A percentile compares a stretch with the other conserved stretches of the same genome.
phyloP scores from a whole-genome alignment of 495 filamentous ascomycete genomes.

The Entonaema liquescens region DNA sequence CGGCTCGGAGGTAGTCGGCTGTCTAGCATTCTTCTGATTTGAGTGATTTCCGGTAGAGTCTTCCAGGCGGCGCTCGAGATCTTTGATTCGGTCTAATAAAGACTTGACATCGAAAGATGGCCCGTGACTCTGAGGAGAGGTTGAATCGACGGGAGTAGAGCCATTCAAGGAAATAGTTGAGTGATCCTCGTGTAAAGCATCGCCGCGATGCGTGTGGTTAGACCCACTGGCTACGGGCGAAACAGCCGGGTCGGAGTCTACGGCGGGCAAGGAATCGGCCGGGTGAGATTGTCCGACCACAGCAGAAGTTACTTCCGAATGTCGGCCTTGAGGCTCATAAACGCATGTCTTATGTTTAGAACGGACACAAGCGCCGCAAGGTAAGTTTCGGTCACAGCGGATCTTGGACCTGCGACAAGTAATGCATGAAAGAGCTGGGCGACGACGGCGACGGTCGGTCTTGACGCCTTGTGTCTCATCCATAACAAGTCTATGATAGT shows the following conservation, averaged over 20 bases:
- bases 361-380: conserved; percentile 60
- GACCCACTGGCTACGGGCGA: conserved; percentile 13
- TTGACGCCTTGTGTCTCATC: conserved; percentile 14
- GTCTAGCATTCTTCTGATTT: background rate
- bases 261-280: conserved; percentile 1
- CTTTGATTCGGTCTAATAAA: conserved; percentile 34
- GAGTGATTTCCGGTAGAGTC: conserved; percentile 17
- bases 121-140: conserved; percentile 12
- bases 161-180: conserved; percentile 24
- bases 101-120: conserved; percentile 31
- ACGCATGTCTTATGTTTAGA: conserved; percentile 57
- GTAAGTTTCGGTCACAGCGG: conserved; percentile 62
- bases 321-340: conserved; percentile 43
- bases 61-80: conserved; percentile 43
- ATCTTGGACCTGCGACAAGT: conserved; percentile 65
- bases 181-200: conserved; percentile 26
- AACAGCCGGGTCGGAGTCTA: conserved; percentile 7
- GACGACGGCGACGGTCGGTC: conserved; percentile 47
- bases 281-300: conserved; percentile 4
- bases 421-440: conserved; percentile 59
- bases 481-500: conserved; percentile 7
- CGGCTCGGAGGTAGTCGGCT: background rate
- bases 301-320: conserved; percentile 24
- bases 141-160: conserved; percentile 27
- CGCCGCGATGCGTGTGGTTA: conserved; percentile 10